Evolutionary conservation across 305 asterid species (phyloP).

Genomic region (Salvia sclarea): DNA sequence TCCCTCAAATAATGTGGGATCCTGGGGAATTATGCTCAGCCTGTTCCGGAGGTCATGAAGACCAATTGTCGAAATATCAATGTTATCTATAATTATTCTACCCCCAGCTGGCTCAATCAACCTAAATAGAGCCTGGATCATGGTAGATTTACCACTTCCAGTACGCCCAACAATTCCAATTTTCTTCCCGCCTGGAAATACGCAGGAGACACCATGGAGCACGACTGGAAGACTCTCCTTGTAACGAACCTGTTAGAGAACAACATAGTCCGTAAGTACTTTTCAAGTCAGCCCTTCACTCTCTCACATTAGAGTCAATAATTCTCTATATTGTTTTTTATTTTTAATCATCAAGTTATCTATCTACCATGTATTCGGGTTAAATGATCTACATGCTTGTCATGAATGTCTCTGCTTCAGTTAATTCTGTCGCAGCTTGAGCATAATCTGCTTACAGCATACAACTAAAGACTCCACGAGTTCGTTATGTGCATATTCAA

Average conservation of each 20-base stretch:
- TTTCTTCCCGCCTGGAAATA: constrained; percentile 90
- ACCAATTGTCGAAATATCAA: constrained; percentile 85
- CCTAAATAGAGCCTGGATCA: constrained; percentile 93
- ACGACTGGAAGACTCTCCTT: constrained; percentile 97
- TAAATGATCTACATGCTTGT: not conserved
- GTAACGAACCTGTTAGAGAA: constrained; percentile 51
- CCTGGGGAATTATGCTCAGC: constrained; percentile 96
- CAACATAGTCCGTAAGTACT: constrained; percentile 6
- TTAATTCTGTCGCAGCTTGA: not conserved
- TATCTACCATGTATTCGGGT: too few relatives aligned
- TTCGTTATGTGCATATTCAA: not conserved
- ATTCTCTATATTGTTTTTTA: not conserved
- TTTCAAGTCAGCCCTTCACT: not conserved
- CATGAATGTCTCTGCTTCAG: not conserved
- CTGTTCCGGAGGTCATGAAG: constrained; percentile 95
- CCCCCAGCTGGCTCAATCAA: constrained; percentile 95
- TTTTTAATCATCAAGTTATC: too few relatives aligned
- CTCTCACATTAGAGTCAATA: not conserved
- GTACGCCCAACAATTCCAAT: constrained; percentile 99
- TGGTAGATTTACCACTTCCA: constrained; percentile 97
- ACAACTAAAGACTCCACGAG: not conserved
- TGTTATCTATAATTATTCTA: constrained; percentile 75
- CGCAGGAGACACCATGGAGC: constrained; percentile 87
- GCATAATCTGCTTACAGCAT: not conserved
- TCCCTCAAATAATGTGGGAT: constrained; percentile 95